Evolutionary conservation across 805 yeast species (phyloP).

Genomic region (Candida silvicultrix): DNA sequence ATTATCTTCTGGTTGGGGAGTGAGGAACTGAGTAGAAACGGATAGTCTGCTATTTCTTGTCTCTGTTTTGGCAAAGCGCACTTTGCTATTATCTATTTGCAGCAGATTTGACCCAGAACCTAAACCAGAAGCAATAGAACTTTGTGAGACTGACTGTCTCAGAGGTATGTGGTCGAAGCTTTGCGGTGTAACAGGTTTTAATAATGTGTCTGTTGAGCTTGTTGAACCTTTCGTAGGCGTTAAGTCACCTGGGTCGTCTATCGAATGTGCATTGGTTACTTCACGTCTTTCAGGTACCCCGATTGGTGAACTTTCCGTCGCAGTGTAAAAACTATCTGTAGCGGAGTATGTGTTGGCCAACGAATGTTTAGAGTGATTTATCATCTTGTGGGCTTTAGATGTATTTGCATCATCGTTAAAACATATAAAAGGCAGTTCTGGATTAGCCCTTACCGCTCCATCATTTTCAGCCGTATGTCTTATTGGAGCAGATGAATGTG

Average conservation of each 20-base stretch:
- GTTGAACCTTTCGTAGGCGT: background rate
- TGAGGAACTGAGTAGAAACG: background rate
- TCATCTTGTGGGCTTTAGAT: background rate
- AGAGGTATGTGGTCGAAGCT: background rate
- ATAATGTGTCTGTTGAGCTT: background rate
- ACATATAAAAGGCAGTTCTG: background rate
- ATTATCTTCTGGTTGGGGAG: slow-evolving; percentile 4
- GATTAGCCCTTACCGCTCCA: background rate
- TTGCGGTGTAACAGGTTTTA: background rate
- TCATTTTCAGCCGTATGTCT: background rate
- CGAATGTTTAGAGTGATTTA: background rate
- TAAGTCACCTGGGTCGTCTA: background rate
- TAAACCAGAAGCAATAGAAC: no score
- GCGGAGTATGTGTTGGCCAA: background rate
- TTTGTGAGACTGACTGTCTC: background rate
- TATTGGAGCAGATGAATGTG: background rate
- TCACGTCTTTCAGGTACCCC: background rate
- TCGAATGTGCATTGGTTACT: background rate
- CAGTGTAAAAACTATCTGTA: background rate
- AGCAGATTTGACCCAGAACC: no score
- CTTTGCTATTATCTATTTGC: background rate
- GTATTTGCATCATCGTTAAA: background rate
- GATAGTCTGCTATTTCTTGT: background rate
- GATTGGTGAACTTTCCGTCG: background rate
- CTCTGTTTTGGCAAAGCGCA: background rate